Base-by-base conservation (phyloP, 805 yeast species). In the Starmerella vaccinii region DNA sequence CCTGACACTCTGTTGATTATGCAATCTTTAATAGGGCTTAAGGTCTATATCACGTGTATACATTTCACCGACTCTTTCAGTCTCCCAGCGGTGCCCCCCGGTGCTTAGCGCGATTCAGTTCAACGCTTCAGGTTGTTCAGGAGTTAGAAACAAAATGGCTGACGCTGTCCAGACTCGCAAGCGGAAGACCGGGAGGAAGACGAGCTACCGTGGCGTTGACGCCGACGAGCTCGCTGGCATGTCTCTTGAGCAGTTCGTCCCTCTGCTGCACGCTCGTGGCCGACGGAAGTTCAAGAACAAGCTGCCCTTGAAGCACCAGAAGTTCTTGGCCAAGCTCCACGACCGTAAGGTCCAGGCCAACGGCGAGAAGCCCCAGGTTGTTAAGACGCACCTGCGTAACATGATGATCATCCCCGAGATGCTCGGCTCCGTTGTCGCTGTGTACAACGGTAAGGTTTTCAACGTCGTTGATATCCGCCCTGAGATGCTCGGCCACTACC, bases 401-500 rank as follows among this genome's bases (percentile, higher is more conserved):
- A 87, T 89, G 95, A 75, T 92, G 73, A 73, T 92, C 70, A 92
- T 92, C 64, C 99, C 99, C 77, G 99, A 92, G 82, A 92, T 92
- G 98, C 88, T 92, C 68, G 98, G 98, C 73, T 87, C 97, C 59
- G 94, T 90, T 64, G 82, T 92, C 66, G 97, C 97, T 78, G 84
- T 92, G 67, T 92, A 92, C 95, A 92, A 92, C 82, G 99, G 99
- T 79, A 92, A 92, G 81, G 86, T 79, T 67, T 92, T 92, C 95
- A 90, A 90, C 95, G 84, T 82, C 68, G 96, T 92, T 74, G 99
- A 92, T 76, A 78, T 92, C 77, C 88, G 79, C 76, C 96, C 98
- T 70, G 99, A 92, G 81, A 92, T 92, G 98, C 89, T 90, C 72
- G 97, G 98, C 73, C 96, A 90, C 84, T 92, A 92, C 94, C 85